Percentiles rank a stretch among this genome's conserved stretches.
Evolutionary conservation across 2,329 filamentous ascomycete genomes (phyloP).

Genomic region (Pseudocercospora fijiensis): DNA sequence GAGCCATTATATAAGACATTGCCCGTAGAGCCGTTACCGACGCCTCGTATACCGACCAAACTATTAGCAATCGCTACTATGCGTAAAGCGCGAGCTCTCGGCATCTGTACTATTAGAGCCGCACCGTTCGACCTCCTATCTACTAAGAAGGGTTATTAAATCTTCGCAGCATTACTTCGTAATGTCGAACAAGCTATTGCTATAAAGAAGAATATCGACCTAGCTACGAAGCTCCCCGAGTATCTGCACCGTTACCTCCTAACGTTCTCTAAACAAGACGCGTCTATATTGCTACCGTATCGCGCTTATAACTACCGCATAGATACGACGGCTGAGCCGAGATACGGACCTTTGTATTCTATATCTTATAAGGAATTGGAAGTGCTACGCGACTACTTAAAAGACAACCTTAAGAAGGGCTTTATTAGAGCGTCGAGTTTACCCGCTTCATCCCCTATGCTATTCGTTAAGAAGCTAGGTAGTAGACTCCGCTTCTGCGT

Average conservation of each 20-base stretch:
- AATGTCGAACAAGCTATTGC: background rate
- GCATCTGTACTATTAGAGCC: too few relatives aligned
- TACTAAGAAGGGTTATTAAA: background rate
- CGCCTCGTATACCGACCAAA: too few relatives aligned
- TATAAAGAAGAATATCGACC: background rate
- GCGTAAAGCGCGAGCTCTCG: too few relatives aligned
- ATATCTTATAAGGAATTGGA: background rate
- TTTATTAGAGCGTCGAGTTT: background rate
- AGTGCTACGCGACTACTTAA: background rate
- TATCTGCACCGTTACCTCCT: background rate
- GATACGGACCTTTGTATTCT: background rate
- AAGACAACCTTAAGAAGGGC: background rate
- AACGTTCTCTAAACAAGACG: background rate
- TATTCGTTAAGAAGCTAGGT: conserved; percentile 25
- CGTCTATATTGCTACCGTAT: background rate
- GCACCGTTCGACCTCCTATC: too few relatives aligned
- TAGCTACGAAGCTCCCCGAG: background rate
- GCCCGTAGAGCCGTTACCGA: too few relatives aligned
- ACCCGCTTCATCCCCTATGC: background rate
- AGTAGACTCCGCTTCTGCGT: conserved; percentile 29
- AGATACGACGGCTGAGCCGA: background rate
- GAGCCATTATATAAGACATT: too few relatives aligned
- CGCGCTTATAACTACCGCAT: background rate
- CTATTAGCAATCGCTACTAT: too few relatives aligned
- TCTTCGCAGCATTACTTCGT: background rate